phyloP scores from a whole-genome alignment of 2,329 filamentous ascomycete genomes.

The Penicillium sp. region DNA sequence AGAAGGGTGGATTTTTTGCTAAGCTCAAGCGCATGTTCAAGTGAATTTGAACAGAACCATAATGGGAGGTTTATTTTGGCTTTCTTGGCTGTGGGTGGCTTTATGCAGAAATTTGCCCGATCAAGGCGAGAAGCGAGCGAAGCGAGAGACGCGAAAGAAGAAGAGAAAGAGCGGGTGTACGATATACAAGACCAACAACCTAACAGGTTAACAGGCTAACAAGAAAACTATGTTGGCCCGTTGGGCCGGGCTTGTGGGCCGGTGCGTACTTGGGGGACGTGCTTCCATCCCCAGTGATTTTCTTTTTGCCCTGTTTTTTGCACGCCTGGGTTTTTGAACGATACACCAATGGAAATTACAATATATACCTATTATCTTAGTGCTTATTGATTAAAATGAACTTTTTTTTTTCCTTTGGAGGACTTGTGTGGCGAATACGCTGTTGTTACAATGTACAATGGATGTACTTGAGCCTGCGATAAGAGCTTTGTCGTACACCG shows the following conservation, averaged over 20 bases:
- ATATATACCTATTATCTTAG: slow-evolving; percentile 9
- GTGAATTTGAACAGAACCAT: neutral
- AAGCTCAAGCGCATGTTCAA: slow-evolving; percentile 24
- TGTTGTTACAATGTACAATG: neutral
- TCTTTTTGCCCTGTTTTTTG: slow-evolving; percentile 4
- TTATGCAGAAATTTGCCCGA: neutral
- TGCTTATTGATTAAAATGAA: slow-evolving; percentile 18
- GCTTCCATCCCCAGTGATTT: slow-evolving; percentile 4
- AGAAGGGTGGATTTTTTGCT: slow-evolving; percentile 30
- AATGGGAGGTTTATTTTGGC: neutral
- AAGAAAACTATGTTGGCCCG: no score
- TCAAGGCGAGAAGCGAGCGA: neutral
- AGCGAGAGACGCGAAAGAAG: neutral
- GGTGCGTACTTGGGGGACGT: slow-evolving; percentile 1
- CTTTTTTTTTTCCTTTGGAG: neutral
- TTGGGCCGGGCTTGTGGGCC: neutral
- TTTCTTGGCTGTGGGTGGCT: neutral
- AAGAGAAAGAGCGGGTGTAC: slow-evolving; percentile 15
- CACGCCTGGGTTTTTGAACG: slow-evolving; percentile 14
- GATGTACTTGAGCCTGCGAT: neutral
- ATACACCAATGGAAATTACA: slow-evolving; percentile 26
- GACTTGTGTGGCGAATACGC: no score
- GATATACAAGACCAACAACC: slow-evolving; percentile 11
- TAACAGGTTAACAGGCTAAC: no score
- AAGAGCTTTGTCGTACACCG: neutral